Evolutionary conservation across 1,139 yeast genomes (phyloP), one percentile per base, ranked within the genome.

Genomic region (Williopsis jadinii): DNA sequence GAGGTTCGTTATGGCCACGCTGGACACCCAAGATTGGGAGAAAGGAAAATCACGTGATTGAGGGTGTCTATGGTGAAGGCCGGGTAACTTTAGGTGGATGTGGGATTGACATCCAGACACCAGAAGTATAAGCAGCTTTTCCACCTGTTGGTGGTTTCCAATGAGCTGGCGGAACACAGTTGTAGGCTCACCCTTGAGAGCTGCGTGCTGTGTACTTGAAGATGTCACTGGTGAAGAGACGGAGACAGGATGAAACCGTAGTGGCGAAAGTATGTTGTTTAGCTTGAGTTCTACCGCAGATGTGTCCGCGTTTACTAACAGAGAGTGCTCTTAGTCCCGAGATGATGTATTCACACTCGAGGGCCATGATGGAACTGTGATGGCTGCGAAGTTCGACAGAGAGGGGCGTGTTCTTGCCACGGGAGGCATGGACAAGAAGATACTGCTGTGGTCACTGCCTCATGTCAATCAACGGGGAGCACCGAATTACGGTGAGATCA

Each of bases 301-400:
- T 12, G 30, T 3, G 24, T 19, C 24, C 24, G 6, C 6, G 6
- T 19, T 19, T 34, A 34, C 26, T 34, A 28, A 34, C 36, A 12
- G n/a, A 3, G 11, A 28, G 12, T n/a, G n/a, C n/a, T n/a, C n/a
- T 5, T 39, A 51, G 53, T 39, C 32, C 12, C 49, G 46, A 30
- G 30, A 46, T 3, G 46, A 53, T 15, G 24, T 39, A 0, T 53
- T 47, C 35, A 38, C 41, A 31, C 36, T 73, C 5, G 66, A 68
- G 38, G 80, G 77, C 5, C 80, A 78, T 50, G 51, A 61, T 2
- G 80, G 79, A 0, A 54, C 77, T 0, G 78, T 75, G 0, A 59
- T 70, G 11, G 53, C 72, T 3, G 66, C 70, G 3, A 62, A 61
- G 35, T 77, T 77, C 59, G 68, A 62, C 46, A 58, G 53, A 5